These are phyloP conservation scores for Vitis rupestris DNA, from an alignment of 164 flowering plant genomes.

Conservation along the genomic window DNA sequence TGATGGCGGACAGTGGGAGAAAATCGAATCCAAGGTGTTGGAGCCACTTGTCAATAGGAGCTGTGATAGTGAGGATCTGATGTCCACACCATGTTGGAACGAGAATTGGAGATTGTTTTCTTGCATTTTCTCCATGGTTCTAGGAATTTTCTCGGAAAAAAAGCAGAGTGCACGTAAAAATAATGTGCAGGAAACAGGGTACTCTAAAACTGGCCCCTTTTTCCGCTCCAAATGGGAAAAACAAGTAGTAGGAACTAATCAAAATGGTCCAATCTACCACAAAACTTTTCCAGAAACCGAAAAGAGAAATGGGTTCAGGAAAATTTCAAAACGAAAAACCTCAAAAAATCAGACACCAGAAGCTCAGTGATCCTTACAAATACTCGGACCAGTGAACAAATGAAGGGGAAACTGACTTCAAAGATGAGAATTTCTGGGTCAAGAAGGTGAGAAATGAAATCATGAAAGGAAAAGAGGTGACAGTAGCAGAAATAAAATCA, in stretches of 20 bases:
- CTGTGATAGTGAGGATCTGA: slow-evolving; percentile 53
- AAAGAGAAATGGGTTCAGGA: not conserved
- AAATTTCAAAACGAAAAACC: not conserved
- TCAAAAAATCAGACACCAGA: not conserved
- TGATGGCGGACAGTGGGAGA: slow-evolving; percentile 42
- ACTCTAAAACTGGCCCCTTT: slow-evolving; percentile 21
- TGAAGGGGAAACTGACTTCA: not conserved
- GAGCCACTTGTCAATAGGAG: slow-evolving; percentile 50
- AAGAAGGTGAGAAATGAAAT: not conserved
- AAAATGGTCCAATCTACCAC: too few relatives aligned
- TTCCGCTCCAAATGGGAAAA: slow-evolving; percentile 9
- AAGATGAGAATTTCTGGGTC: too few relatives aligned
- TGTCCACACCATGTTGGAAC: slow-evolving; percentile 15
- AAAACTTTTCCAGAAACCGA: too few relatives aligned
- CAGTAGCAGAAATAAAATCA: not conserved
- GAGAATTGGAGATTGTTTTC: slow-evolving; percentile 18
- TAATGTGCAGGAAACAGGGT: slow-evolving; percentile 21
- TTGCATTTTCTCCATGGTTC: slow-evolving; percentile 28
- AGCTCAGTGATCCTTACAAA: not conserved
- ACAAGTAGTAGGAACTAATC: not conserved
- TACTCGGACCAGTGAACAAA: not conserved
- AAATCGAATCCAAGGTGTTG: slow-evolving; percentile 66
- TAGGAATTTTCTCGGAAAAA: not conserved
- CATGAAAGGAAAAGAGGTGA: not conserved
- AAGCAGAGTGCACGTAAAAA: slow-evolving; percentile 15